A percentile compares a stretch with the other conserved stretches of the same genome.
phyloP scores from a whole-genome alignment of 345 rosid genomes.

The Moringa oleifera region DNA sequence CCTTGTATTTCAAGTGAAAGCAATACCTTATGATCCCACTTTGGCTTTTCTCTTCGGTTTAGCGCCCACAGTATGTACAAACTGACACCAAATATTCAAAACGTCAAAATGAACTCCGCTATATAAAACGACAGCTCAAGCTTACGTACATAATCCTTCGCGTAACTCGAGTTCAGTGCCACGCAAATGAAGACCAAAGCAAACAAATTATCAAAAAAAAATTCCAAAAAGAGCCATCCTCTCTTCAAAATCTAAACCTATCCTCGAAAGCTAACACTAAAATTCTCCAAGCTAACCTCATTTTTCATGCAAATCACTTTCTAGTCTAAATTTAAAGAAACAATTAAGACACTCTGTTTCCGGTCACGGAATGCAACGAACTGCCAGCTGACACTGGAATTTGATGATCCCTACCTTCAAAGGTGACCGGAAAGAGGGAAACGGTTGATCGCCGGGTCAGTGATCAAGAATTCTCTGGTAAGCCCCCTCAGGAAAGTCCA shows the following conservation, averaged over 20 bases:
- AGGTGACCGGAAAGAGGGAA: slow-evolving; percentile 18
- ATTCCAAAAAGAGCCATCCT: too few relatives aligned
- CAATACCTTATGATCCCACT: neutral
- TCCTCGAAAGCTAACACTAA: slow-evolving; percentile 9
- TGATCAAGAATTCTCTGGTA: slow-evolving; percentile 15
- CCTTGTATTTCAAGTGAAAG: neutral
- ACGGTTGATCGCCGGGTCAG: slow-evolving; percentile 13
- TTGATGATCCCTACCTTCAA: slow-evolving; percentile 19
- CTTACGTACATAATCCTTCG: too few relatives aligned
- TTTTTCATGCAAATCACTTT: neutral
- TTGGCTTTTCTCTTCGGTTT: neutral
- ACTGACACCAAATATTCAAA: neutral
- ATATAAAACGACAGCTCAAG: too few relatives aligned
- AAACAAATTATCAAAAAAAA: too few relatives aligned
- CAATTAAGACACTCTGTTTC: neutral
- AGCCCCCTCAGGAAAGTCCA: neutral
- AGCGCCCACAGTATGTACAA: neutral
- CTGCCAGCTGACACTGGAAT: neutral
- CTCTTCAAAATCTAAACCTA: neutral
- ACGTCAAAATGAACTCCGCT: neutral
- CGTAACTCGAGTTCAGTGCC: too few relatives aligned
- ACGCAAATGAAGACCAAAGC: too few relatives aligned
- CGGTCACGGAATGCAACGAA: neutral
- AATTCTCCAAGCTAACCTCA: neutral
- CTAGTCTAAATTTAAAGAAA: neutral